Percentiles rank a stretch among this genome's conserved stretches.
Conservation (phyloP, 1,284 basidiomycete genomes). For the Fomitopsis pinicola region DNA sequence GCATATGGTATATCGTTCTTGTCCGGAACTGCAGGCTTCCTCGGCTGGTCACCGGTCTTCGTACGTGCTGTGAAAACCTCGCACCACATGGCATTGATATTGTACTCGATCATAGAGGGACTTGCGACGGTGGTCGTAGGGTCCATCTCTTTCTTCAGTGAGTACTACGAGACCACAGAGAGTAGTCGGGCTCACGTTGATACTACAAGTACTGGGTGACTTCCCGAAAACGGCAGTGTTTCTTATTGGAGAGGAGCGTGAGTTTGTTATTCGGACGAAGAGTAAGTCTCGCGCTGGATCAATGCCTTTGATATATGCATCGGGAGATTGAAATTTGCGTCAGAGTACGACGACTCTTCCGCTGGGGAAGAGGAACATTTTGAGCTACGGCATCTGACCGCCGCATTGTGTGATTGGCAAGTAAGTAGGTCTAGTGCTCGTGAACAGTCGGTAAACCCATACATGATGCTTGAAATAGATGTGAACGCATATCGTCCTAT, state of each 20-base stretch:
- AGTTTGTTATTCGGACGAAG: slow-evolving; percentile 61
- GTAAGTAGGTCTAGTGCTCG: slow-evolving; percentile 18
- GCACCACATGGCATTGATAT: too few species aligned
- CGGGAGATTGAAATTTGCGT: neutral
- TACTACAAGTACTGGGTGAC: slow-evolving; percentile 47
- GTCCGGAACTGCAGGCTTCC: slow-evolving; percentile 34
- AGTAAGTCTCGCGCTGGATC: slow-evolving; percentile 31
- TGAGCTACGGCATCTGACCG: slow-evolving; percentile 45
- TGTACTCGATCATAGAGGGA: slow-evolving; percentile 47
- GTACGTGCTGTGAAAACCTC: slow-evolving; percentile 21
- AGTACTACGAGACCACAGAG: slow-evolving; percentile 4
- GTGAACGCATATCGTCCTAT: slow-evolving; percentile 53
- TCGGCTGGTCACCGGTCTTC: slow-evolving; percentile 44
- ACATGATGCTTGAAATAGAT: slow-evolving; percentile 25
- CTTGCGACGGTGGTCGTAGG: slow-evolving; percentile 46
- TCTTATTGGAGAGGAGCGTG: slow-evolving; percentile 54
- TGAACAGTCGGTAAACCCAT: neutral
- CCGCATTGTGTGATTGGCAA: slow-evolving; percentile 64
- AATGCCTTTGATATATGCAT: too few species aligned
- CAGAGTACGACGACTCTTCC: slow-evolving; percentile 60
- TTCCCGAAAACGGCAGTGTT: slow-evolving; percentile 55
- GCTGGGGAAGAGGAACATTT: slow-evolving; percentile 67
- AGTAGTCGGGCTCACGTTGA: neutral
- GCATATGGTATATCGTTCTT: slow-evolving; percentile 41
- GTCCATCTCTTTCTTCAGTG: slow-evolving; percentile 39